These are phyloP conservation scores for Penicillium crystallinum DNA, from an alignment of 495 filamentous ascomycete species.

Conservation along the genomic window DNA sequence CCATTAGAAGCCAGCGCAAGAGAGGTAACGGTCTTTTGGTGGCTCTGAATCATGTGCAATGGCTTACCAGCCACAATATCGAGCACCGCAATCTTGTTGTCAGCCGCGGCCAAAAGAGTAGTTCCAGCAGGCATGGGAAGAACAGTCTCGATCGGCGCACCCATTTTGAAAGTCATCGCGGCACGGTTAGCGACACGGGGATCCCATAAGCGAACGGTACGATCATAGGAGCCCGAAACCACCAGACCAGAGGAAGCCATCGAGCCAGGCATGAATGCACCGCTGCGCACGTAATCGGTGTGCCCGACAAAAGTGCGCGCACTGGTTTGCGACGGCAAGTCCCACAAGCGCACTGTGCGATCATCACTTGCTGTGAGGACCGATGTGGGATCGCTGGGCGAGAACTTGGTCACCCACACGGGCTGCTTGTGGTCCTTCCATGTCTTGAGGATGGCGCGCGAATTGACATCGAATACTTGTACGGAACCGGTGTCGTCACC, in stretches of 20 bases:
- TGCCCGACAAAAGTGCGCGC: constrained; percentile 80
- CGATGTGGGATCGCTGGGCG: constrained; percentile 75
- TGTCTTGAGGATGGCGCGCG: constrained; percentile 87
- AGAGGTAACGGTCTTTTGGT: constrained; percentile 95
- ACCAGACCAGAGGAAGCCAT: constrained; percentile 63
- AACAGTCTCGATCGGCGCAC: constrained; percentile 76
- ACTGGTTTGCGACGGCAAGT: constrained; percentile 73
- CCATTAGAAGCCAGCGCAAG: constrained; percentile 72
- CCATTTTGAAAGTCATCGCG: constrained; percentile 90
- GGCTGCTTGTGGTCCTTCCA: constrained; percentile 96
- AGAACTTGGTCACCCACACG: constrained; percentile 87
- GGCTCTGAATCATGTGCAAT: constrained; percentile 77
- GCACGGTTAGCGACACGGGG: constrained; percentile 62
- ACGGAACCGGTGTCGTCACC: constrained; percentile 87
- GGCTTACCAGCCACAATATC: constrained; percentile 90
- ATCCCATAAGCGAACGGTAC: constrained; percentile 92
- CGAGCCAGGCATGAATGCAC: constrained; percentile 77
- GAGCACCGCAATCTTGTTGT: constrained; percentile 86
- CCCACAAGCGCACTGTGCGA: constrained; percentile 87
- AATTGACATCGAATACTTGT: constrained; percentile 88
- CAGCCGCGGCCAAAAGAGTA: constrained; percentile 76
- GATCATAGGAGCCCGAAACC: constrained; percentile 88
- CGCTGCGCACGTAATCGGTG: constrained; percentile 83
- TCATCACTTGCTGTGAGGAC: constrained; percentile 86
- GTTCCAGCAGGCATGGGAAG: constrained; percentile 82